Conservation (phyloP, 1,284 basidiomycete genomes). For the Coniophora puteana region DNA sequence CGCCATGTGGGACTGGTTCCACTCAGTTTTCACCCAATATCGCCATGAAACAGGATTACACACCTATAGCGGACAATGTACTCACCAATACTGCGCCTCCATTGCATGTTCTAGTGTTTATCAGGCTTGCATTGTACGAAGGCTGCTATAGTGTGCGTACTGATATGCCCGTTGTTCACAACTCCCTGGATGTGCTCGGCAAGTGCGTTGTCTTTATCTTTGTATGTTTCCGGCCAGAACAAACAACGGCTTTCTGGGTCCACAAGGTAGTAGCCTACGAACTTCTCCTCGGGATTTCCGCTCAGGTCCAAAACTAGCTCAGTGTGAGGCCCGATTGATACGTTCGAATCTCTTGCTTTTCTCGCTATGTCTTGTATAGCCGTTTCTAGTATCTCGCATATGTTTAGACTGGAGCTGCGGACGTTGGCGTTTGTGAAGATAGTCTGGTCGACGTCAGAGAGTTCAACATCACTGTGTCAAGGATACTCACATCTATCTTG, state of each 20-base stretch:
- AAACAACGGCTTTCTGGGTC: constrained; percentile 3
- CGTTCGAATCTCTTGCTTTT: neutral
- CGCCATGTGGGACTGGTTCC: neutral
- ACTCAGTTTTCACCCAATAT: neutral
- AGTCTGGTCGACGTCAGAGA: neutral
- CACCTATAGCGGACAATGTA: neutral
- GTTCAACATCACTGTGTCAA: neutral
- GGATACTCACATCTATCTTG: too few species aligned
- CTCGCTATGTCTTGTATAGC: neutral
- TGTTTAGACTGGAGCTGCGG: constrained; percentile 1
- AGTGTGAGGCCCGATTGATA: neutral
- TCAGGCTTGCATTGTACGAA: too few species aligned
- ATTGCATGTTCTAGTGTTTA: constrained; percentile 44
- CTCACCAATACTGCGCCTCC: constrained; percentile 44
- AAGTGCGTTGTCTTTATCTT: constrained; percentile 3
- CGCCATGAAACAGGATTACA: neutral
- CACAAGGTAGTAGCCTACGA: constrained; percentile 9
- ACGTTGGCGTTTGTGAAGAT: constrained; percentile 10
- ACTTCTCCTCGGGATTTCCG: neutral
- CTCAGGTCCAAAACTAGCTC: constrained; percentile 6
- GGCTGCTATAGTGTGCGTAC: too few species aligned
- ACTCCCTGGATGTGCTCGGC: constrained; percentile 4
- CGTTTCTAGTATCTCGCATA: neutral
- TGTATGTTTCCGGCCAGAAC: constrained; percentile 7
- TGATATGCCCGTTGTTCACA: constrained; percentile 1